Base-by-base conservation (phyloP, 164 flowering plant species). In the Annona squamosa region DNA sequence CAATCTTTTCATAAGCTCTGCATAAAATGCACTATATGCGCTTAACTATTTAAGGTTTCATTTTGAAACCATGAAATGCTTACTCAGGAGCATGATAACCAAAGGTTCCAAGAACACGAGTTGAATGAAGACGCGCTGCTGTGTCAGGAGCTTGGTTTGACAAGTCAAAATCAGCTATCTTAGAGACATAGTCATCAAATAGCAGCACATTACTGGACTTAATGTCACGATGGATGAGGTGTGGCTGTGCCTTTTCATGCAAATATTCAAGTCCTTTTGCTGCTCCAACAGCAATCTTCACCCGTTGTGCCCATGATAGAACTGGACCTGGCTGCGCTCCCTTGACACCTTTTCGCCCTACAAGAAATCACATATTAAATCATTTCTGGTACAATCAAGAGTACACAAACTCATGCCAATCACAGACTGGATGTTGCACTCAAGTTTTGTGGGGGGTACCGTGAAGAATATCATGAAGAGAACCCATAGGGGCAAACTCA, bases 11-110 rank as follows among this genome's bases (percentile, higher is more conserved):
- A 26, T 44, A 37, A 16, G 42, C 10, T 26, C 37, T 26, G 37
- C 41, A 61, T 41, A 42, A 3, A 71, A 57, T 17, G 59, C 7
- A 52, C 13, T 9, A 52, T 52, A 52, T 52, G 3, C 7, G 9
- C 13, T 41, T 5, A 64, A 46, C 42, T 37, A 13, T 2, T 48
- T 18, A 72, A 46, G 48, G n/a, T 66, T 66, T 66, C 4, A 66
- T 16, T 66, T 42, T 66, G 46, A 52, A 67, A 4, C 18, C 48
- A 56, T 16, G 47, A 75, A 72, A 19, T 71, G 46, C 90, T 83
- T 86, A 92, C 97, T 92, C 98, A 10, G 98, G 98, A 76, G 97
- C 96, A 86, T 90, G 96, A 81, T 92, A 92, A 45, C 97, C 97
- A 80, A 92, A 92, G 56, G 94, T 90, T 75, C 97, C 97, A 68